These are phyloP conservation scores for Pyrenochaeta sp. DNA, from an alignment of 2,329 filamentous ascomycete genomes.

Conservation along the genomic window DNA sequence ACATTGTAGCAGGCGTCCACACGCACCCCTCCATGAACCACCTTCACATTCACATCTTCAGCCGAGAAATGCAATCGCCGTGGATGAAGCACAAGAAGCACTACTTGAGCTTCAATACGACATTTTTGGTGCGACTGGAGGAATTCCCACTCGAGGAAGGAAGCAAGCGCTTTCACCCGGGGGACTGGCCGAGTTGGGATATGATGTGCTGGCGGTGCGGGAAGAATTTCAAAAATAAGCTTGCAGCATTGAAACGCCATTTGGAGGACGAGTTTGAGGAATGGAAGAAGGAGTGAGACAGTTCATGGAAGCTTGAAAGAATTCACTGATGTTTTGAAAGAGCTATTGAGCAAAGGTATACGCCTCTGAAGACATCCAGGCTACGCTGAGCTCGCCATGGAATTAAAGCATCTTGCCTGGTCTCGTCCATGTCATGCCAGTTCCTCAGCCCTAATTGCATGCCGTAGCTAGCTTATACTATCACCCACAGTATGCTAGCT, in stretches of 20 bases:
- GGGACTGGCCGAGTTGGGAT: slow-evolving; percentile 69
- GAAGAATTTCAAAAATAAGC: slow-evolving; percentile 75
- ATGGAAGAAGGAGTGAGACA: slow-evolving; percentile 66
- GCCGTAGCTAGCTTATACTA: background rate
- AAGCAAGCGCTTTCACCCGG: slow-evolving; percentile 69
- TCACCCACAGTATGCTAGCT: background rate
- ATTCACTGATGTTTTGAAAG: background rate
- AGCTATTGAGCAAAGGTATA: background rate
- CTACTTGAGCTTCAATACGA: slow-evolving; percentile 89
- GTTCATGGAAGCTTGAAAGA: background rate
- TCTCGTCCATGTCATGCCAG: slow-evolving; percentile 2
- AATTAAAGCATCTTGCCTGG: background rate
- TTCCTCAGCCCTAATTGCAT: background rate
- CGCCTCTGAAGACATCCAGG: background rate
- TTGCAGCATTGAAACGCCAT: slow-evolving; percentile 78
- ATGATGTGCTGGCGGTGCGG: slow-evolving; percentile 88
- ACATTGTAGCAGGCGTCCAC: slow-evolving; percentile 82
- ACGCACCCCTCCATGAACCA: slow-evolving; percentile 91
- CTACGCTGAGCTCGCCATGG: background rate
- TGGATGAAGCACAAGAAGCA: slow-evolving; percentile 82
- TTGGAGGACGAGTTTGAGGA: slow-evolving; percentile 75
- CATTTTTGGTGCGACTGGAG: slow-evolving; percentile 80
- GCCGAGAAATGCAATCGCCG: slow-evolving; percentile 77
- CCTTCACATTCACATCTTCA: slow-evolving; percentile 88
- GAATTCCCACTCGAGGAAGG: slow-evolving; percentile 78